Evolutionary conservation across 2,329 filamentous ascomycete genomes (phyloP), one percentile per base, ranked within the genome.

Genomic region (Botrytis fabae): DNA sequence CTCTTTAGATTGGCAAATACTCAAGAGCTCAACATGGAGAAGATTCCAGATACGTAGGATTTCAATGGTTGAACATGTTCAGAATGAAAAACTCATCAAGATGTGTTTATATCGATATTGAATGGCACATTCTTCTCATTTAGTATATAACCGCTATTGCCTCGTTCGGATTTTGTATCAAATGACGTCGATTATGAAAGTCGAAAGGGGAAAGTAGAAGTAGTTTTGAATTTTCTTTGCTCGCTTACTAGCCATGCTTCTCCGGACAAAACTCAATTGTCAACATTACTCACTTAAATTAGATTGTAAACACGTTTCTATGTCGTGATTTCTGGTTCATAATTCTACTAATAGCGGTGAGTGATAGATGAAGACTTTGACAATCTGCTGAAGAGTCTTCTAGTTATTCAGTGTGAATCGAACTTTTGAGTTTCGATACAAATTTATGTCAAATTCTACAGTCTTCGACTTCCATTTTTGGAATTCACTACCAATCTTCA

Each of bases 331-430:
- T 35, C 6, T 35, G 35, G 35, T 35, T 35, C 35, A 35, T 35
- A 35, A 6, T 7, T 6, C 35, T 35, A 10, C 0, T 42, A 2
- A 54, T n/a, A 25, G 22, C 48, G 12, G 14, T 6, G n/a, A 42
- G 12, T 16, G 4, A n/a, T 18, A 1, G 22, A 9, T 25, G 7
- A n/a, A 62, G 5, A 42, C 2, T 2, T 16, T 28, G 25, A 40
- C 1, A 18, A n/a, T 28, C 0, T 42, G 7, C 6, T n/a, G 14
- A 14, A 40, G 25, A n/a, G 7, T 7, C 7, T 7, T n/a, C n/a
- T 7, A 62, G 2, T 20, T 20, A 10, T 14, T 1, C 6, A 35
- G 35, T 35, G 35, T 35, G 35, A 35, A 35, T 35, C 35, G 35
- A 35, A 35, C 5, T 35, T 35, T 7, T 7, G 6, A 35, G 35